Percentiles rank a stretch among this genome's conserved stretches.
Evolutionary conservation across 176 grass and related monocot genomes (phyloP).

Genomic region (Zoysia pacifica): DNA sequence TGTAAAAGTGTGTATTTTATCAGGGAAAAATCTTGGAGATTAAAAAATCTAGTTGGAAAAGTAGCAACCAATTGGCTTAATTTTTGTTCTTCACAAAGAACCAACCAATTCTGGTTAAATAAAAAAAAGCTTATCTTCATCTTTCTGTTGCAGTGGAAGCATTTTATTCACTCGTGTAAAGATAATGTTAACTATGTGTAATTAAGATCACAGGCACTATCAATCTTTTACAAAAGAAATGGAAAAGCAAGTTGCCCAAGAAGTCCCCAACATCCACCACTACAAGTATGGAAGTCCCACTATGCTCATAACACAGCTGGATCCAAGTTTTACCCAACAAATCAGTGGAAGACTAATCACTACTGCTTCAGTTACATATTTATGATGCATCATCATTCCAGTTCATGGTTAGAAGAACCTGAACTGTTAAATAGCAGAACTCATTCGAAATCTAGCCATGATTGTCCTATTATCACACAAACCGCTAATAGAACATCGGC

Average conservation of each 20-base stretch:
- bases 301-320: slow-evolving; percentile 24
- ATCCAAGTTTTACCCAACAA: slow-evolving; percentile 11
- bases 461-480: slow-evolving; percentile 1
- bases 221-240: slow-evolving; percentile 33
- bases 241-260: slow-evolving; percentile 18
- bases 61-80: neutral
- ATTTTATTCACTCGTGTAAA: neutral
- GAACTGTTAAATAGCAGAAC: slow-evolving; percentile 29
- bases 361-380: slow-evolving; percentile 25
- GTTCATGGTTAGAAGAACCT: slow-evolving; percentile 20
- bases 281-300: slow-evolving; percentile 21
- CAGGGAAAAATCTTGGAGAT: neutral
- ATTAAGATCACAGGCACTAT: slow-evolving; percentile 13
- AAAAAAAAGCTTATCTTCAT: slow-evolving; percentile 28
- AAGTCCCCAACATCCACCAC: slow-evolving; percentile 20
- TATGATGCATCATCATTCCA: slow-evolving; percentile 28
- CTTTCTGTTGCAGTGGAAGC: slow-evolving; percentile 20
- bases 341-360: slow-evolving; percentile 27
- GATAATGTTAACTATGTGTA: slow-evolving; percentile 9
- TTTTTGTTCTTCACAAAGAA: neutral
- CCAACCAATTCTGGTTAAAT: slow-evolving; percentile 14
- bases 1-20: neutral
- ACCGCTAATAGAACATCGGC: neutral
- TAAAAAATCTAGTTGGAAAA: slow-evolving; percentile 9
- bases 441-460: slow-evolving; percentile 12